Evolutionary conservation across 257 asterid genomes (phyloP).

Genomic region (Nicotiana benthamiana): DNA sequence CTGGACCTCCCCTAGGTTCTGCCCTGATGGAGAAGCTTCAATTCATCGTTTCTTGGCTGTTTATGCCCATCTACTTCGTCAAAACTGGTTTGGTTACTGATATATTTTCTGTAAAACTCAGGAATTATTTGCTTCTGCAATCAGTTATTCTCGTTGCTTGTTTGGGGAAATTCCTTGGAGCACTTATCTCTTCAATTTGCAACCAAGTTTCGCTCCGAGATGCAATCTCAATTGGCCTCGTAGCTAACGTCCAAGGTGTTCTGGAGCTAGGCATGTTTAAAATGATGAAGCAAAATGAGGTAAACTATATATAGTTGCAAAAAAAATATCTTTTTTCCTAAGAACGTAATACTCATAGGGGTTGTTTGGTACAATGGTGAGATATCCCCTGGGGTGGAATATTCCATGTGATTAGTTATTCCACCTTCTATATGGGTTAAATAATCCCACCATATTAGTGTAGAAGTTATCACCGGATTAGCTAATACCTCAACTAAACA

Average conservation of each 20-base stretch:
- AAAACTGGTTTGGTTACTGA: constrained; percentile 32
- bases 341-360: no score
- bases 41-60: constrained; percentile 22
- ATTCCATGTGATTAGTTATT: no score
- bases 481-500: no score
- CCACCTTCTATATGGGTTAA: no score
- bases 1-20: constrained; percentile 47
- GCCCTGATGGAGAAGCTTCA: constrained; percentile 36
- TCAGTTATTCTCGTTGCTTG: constrained; percentile 23
- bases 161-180: constrained; percentile 35
- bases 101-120: constrained; percentile 14
- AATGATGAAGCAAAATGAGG: constrained; percentile 23
- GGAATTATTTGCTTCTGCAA: constrained; percentile 15
- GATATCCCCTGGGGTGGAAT: no score
- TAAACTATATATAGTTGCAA: neutral
- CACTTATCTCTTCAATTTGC: constrained; percentile 15
- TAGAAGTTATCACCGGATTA: no score
- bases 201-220: constrained; percentile 20
- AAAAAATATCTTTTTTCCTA: no score
- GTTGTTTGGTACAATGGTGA: no score
- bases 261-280: constrained; percentile 32
- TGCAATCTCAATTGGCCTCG: constrained; percentile 27
- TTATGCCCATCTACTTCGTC: constrained; percentile 38
- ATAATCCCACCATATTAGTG: no score
- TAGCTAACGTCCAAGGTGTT: constrained; percentile 36